These are phyloP conservation scores for Carex kokanica DNA, from an alignment of 176 grass and related monocot species.

Conservation along the genomic window DNA sequence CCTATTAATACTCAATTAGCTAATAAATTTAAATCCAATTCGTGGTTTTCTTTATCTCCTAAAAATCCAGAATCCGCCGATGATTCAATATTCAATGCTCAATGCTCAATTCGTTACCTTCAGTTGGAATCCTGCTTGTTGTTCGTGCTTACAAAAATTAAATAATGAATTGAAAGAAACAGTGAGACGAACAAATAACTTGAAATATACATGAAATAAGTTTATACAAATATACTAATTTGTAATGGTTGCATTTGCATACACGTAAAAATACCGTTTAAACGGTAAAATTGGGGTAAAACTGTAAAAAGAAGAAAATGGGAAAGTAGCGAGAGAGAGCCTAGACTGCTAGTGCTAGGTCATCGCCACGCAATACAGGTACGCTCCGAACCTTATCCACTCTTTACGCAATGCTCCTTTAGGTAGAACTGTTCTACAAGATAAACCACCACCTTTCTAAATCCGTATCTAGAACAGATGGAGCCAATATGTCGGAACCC, in stretches of 20 bases:
- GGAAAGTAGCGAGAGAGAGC: not conserved
- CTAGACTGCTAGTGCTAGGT: slow-evolving; percentile 8
- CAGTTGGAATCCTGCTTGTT: not conserved
- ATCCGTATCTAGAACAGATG: not conserved
- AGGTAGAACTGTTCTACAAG: not conserved
- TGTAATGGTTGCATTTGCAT: too few species aligned
- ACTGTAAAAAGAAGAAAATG: slow-evolving; percentile 18
- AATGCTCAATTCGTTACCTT: not conserved
- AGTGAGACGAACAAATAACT: not conserved
- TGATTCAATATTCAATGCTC: not conserved
- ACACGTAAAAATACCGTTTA: not conserved
- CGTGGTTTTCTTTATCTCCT: too few species aligned
- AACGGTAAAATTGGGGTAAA: not conserved
- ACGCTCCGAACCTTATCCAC: slow-evolving; percentile 45
- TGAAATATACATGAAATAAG: not conserved
- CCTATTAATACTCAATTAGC: too few species aligned
- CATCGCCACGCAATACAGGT: slow-evolving; percentile 25
- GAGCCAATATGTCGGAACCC: not conserved
- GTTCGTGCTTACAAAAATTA: not conserved
- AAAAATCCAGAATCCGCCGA: too few species aligned
- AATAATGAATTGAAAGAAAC: not conserved
- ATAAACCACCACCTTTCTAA: slow-evolving; percentile 15
- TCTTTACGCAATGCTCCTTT: not conserved
- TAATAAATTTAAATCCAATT: too few species aligned
- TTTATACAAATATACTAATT: not conserved